Evolutionary conservation across 495 filamentous ascomycete genomes (phyloP).

Genomic region (Hypoxylon trugodes): DNA sequence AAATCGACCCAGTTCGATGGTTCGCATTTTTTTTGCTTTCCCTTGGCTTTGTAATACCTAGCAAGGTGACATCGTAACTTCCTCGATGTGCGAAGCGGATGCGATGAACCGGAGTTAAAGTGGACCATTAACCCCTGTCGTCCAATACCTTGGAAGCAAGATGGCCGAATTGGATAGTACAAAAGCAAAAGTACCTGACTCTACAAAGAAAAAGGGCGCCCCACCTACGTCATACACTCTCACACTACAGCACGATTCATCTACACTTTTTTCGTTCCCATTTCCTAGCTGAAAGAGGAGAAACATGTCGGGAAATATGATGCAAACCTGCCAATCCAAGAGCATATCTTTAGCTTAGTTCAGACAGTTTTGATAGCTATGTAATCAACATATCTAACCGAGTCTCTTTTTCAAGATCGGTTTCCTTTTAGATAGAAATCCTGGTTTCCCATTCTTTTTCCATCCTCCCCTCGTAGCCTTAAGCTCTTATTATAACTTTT

Average conservation of each 20-base stretch:
- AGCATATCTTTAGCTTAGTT: not conserved
- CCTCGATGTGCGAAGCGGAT: not conserved
- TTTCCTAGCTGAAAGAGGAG: constrained; percentile 29
- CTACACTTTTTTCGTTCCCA: no score
- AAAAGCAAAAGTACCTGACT: not conserved
- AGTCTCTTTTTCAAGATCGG: not conserved
- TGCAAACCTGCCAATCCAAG: constrained; percentile 23
- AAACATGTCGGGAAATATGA: constrained; percentile 26
- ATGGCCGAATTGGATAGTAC: constrained; percentile 9
- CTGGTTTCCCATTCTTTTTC: not conserved
- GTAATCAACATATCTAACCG: constrained; percentile 11
- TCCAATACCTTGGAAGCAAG: constrained; percentile 20
- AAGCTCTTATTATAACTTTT: not conserved
- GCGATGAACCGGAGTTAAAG: not conserved
- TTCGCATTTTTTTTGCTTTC: constrained; percentile 10
- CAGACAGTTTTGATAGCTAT: no score
- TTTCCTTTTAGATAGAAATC: not conserved
- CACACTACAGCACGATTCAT: constrained; percentile 26
- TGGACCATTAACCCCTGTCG: not conserved
- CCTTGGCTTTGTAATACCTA: constrained; percentile 6
- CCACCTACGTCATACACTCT: constrained; percentile 43
- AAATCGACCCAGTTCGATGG: constrained; percentile 22
- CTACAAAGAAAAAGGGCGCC: constrained; percentile 4
- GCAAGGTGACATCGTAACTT: constrained; percentile 12
- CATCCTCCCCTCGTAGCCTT: not conserved